These are phyloP conservation scores for Penicillium bovifimosum DNA, from an alignment of 495 filamentous ascomycete species.

Conservation along the genomic window DNA sequence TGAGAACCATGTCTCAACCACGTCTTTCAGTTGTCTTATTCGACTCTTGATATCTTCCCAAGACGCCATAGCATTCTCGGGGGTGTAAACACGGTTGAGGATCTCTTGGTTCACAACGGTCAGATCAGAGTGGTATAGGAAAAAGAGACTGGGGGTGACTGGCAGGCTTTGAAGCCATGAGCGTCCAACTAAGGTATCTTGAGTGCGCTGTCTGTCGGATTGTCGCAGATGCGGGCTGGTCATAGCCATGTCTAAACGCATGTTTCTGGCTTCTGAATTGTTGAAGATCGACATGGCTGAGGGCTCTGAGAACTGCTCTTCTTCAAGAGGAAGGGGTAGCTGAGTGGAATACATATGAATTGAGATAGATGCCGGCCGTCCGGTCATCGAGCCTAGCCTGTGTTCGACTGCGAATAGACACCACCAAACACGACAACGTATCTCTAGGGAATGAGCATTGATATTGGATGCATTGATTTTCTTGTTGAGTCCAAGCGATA, in stretches of 20 bases:
- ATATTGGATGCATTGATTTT: slow-evolving; percentile 49
- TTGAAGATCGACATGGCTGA: slow-evolving; percentile 25
- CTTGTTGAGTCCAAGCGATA: slow-evolving; percentile 60
- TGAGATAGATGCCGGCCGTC: slow-evolving; percentile 50
- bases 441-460: slow-evolving; percentile 49
- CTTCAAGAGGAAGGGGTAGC: slow-evolving; percentile 53
- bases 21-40: slow-evolving; percentile 45
- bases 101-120: slow-evolving; percentile 50
- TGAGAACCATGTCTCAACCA: slow-evolving; percentile 49
- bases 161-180: slow-evolving; percentile 31
- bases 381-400: slow-evolving; percentile 55
- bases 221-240: slow-evolving; percentile 32
- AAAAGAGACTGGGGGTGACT: slow-evolving; percentile 39
- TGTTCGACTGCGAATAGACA: slow-evolving; percentile 57
- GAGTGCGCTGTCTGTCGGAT: slow-evolving; percentile 12
- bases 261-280: slow-evolving; percentile 24
- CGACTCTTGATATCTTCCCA: slow-evolving; percentile 57
- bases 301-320: slow-evolving; percentile 41
- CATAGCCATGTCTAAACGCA: slow-evolving; percentile 30
- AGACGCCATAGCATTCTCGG: slow-evolving; percentile 42
- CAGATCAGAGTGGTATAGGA: slow-evolving; percentile 45
- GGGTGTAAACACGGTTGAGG: slow-evolving; percentile 52
- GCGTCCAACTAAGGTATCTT: slow-evolving; percentile 6
- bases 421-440: slow-evolving; percentile 60
- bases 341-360: slow-evolving; percentile 51